Evolutionary conservation across 371 early-diverging fungal genomes (phyloP), one percentile per base, ranked within the genome.

Genomic region (Blyttiomyces sp.): DNA sequence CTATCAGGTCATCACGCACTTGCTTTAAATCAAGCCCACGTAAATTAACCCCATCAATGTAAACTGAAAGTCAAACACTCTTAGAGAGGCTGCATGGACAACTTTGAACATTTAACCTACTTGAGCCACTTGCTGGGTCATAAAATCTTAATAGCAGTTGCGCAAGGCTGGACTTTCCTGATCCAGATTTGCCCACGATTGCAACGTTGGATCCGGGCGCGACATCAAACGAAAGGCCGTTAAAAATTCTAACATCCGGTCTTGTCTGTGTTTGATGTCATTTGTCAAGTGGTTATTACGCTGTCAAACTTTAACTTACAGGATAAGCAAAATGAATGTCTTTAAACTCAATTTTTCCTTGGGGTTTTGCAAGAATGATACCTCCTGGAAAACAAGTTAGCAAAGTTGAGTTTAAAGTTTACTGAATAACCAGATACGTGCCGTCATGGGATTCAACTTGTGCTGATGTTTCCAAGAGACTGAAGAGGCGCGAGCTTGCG

Each of bases 401-500:
- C 68, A 49, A 32, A n/a, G n/a, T n/a, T n/a, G n/a, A n/a, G n/a
- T n/a, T n/a, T n/a, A n/a, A n/a, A n/a, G n/a, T n/a, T n/a, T n/a
- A n/a, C n/a, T n/a, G n/a, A n/a, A n/a, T n/a, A n/a, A n/a, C n/a
- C n/a, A 39, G 39, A 39, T n/a, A 11, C 11, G 9, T 16, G 21
- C 46, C 46, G 7, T 46, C 46, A 9, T 11, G 11, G 9, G 17
- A 3, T 44, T 19, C 3, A 21, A 56, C 27, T 21, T 44, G 49
- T 43, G 27, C 52, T 62, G 3, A 17, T n/a, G 1, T 62, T 44
- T n/a, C 79, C 32, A 90, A 62, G 24, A 90, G 57, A 13, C 82
- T 73, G 73, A 93, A 91, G 23, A 91, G 59, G 5, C 91, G 79
- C 26, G 81, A 74, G 16, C 85, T 81, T 23, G 93, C 91, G 63